Conservation (phyloP, 2,329 filamentous ascomycete species). For the Magnaporthiopsis incrustans region DNA sequence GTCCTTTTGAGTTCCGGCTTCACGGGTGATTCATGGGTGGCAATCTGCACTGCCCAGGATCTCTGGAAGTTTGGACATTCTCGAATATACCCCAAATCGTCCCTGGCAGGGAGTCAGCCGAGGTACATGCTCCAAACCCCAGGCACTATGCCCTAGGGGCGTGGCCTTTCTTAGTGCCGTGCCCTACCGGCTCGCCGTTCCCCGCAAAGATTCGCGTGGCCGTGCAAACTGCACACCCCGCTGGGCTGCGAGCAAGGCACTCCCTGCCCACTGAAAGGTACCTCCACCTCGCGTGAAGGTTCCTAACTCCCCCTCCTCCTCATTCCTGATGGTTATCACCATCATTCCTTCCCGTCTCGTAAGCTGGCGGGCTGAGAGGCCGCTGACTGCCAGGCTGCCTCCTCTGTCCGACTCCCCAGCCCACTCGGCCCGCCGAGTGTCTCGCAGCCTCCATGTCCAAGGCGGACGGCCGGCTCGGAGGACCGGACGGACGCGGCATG, state of each 20-base stretch:
- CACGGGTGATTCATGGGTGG: slow-evolving; percentile 17
- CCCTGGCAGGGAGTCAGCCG: slow-evolving; percentile 13
- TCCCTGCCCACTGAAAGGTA: background rate
- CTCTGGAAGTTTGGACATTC: background rate
- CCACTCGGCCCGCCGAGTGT: background rate
- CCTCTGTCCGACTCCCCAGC: background rate
- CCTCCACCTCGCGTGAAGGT: background rate
- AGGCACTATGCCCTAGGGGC: background rate
- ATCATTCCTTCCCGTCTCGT: background rate
- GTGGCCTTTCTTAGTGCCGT: background rate
- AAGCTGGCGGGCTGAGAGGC: background rate
- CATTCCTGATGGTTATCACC: too few relatives aligned
- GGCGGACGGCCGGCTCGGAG: background rate
- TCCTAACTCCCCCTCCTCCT: background rate
- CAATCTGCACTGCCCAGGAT: background rate
- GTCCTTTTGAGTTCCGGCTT: slow-evolving; percentile 20
- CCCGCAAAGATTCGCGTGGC: slow-evolving; percentile 2
- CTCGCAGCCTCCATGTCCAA: background rate
- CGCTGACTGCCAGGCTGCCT: background rate
- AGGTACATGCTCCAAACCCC: background rate
- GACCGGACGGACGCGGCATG: slow-evolving; percentile 15
- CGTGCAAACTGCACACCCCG: background rate
- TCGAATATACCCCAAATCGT: slow-evolving; percentile 11
- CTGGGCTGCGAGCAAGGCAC: background rate
- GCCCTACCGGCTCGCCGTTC: background rate